A percentile compares a stretch with the other conserved stretches of the same genome.
phyloP scores from a whole-genome alignment of 2,329 filamentous ascomycete species.

The Pseudogymnoascus sp. region DNA sequence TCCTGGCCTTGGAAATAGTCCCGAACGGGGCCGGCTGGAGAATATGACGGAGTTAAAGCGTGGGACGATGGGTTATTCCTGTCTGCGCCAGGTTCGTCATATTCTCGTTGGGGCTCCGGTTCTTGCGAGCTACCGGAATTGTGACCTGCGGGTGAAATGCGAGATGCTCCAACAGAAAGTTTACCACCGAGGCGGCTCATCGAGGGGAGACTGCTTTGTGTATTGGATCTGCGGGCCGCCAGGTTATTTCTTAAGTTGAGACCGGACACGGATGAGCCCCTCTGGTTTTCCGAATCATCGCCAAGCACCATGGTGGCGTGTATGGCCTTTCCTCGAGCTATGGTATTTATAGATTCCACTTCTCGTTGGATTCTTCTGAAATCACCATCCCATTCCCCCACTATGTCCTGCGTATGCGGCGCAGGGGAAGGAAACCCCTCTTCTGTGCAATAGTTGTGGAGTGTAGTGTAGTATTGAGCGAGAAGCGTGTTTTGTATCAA shows the following conservation, averaged over 20 bases:
- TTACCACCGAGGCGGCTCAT: constrained; percentile 28
- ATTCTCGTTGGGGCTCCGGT: constrained; percentile 3
- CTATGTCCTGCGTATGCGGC: constrained; percentile 62
- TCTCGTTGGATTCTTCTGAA: constrained; percentile 58
- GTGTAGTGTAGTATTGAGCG: constrained; percentile 67
- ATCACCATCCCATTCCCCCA: constrained; percentile 54
- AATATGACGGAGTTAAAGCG: constrained; percentile 14
- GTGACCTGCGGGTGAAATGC: constrained; percentile 11
- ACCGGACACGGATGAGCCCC: constrained; percentile 24
- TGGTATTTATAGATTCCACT: constrained; percentile 54
- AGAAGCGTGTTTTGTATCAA: constrained; percentile 71
- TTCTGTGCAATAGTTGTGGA: constrained; percentile 65
- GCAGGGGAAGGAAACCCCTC: constrained; percentile 63
- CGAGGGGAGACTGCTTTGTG: constrained; percentile 28
- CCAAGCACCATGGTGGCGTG: constrained; percentile 40
- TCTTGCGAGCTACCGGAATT: neutral
- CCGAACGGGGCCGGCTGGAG: constrained; percentile 21
- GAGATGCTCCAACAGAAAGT: constrained; percentile 24
- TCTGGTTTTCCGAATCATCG: constrained; percentile 23
- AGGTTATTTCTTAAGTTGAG: constrained; percentile 30
- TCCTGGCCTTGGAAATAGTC: constrained; percentile 24
- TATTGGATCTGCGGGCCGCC: constrained; percentile 33
- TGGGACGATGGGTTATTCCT: neutral
- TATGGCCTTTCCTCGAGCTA: constrained; percentile 60
- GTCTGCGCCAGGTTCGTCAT: neutral